phyloP scores from a whole-genome alignment of 768 basidiomycete genomes.

The Auricularia sp. region DNA sequence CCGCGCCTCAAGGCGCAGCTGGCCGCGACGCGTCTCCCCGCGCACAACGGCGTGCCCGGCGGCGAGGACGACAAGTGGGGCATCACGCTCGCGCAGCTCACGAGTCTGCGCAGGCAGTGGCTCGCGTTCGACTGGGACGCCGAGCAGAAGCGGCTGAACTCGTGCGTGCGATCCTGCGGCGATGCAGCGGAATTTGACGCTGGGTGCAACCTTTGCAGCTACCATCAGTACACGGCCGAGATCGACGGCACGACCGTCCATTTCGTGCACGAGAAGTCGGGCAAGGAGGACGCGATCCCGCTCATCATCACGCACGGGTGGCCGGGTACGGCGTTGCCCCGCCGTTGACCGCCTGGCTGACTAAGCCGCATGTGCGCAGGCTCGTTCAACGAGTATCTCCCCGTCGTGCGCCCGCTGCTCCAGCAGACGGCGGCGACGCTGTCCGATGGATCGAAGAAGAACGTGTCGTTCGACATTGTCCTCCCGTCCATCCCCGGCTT shows the following conservation, averaged over 20 bases:
- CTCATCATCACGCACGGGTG: slow-evolving; percentile 7
- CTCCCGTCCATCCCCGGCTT: slow-evolving; percentile 13
- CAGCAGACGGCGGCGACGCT: background rate
- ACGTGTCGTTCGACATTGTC: slow-evolving; percentile 6
- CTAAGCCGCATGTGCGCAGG: background rate
- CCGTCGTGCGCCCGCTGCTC: background rate
- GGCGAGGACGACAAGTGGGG: no score
- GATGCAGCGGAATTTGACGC: no score
- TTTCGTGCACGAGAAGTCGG: background rate
- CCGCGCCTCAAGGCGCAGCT: no score
- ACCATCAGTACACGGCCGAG: slow-evolving; percentile 2
- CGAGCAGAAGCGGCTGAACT: no score
- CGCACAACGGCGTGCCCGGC: no score
- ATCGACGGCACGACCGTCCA: slow-evolving; percentile 7
- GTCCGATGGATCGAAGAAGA: background rate
- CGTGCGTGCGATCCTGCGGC: no score
- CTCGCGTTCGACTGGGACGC: no score
- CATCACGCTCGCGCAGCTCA: no score
- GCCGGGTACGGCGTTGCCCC: background rate
- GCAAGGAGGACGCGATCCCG: background rate
- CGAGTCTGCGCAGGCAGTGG: no score
- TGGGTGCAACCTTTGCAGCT: background rate
- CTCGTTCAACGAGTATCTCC: slow-evolving; percentile 2
- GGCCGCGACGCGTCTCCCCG: no score
- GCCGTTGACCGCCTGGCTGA: background rate